Percentiles rank a stretch among this genome's conserved stretches.
These are phyloP conservation scores for Prinsepia uniflora DNA, from an alignment of 306 rosid genomes.

Conservation along the genomic window DNA sequence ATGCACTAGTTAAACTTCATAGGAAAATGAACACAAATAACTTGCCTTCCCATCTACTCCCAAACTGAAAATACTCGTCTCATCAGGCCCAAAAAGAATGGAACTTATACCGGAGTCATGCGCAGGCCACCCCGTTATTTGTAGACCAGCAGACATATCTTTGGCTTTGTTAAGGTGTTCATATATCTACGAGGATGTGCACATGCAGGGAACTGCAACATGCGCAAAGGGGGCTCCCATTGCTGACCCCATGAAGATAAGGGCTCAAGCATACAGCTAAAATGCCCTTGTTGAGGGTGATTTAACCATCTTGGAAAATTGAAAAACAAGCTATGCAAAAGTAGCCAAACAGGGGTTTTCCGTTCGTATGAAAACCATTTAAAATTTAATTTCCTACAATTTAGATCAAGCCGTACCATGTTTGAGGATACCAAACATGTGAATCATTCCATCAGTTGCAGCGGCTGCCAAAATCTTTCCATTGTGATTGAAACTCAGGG, in stretches of 20 bases:
- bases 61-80: slow-evolving; percentile 91
- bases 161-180: slow-evolving; percentile 50
- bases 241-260: neutral
- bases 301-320: neutral
- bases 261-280: neutral
- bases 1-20: slow-evolving; percentile 14
- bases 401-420: slow-evolving; percentile 19
- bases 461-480: slow-evolving; percentile 95
- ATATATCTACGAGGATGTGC: slow-evolving; percentile 1
- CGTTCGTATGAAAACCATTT: neutral
- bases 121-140: slow-evolving; percentile 99
- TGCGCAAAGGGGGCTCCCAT: neutral
- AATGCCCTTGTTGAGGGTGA: neutral
- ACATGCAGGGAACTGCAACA: neutral
- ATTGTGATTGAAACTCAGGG: slow-evolving; percentile 92
- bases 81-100: slow-evolving; percentile 92
- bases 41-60: slow-evolving; percentile 93
- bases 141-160: slow-evolving; percentile 96
- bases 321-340: slow-evolving; percentile 1
- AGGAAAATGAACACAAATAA: slow-evolving; percentile 6
- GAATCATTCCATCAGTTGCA: slow-evolving; percentile 97
- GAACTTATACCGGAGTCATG: slow-evolving; percentile 95
- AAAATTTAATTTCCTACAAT: slow-evolving; percentile 8
- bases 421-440: slow-evolving; percentile 94
- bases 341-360: neutral